phyloP scores from a whole-genome alignment of 169 alveolate genomes.

The Amoebophrya sp. region DNA sequence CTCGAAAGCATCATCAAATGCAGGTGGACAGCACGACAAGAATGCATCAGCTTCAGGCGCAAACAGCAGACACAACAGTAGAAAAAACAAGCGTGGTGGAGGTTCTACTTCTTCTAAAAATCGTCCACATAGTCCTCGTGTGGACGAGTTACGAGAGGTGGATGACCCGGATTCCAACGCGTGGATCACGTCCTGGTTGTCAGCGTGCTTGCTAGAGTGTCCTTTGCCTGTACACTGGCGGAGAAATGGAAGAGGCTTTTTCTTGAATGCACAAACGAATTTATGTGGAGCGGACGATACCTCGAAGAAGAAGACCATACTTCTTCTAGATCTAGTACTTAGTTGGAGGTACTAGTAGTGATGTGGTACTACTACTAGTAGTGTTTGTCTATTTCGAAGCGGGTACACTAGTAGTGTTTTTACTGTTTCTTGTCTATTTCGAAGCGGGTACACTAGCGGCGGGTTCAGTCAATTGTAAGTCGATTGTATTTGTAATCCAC shows the following conservation, averaged over 20 bases:
- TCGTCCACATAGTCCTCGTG: too few relatives aligned
- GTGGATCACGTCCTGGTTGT: not conserved
- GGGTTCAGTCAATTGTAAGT: not conserved
- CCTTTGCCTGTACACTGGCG: not conserved
- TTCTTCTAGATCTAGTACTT: not conserved
- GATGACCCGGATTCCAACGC: not conserved
- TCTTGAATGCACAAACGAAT: not conserved
- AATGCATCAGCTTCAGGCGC: too few relatives aligned
- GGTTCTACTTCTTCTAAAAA: too few relatives aligned
- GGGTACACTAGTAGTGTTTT: not conserved
- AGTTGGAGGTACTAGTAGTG: not conserved
- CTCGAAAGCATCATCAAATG: too few relatives aligned
- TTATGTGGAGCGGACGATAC: not conserved
- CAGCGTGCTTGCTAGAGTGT: not conserved
- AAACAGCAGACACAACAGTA: too few relatives aligned
- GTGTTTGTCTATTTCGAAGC: not conserved
- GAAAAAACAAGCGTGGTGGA: too few relatives aligned
- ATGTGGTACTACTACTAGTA: not conserved
- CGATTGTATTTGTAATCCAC: not conserved
- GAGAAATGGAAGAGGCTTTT: not conserved
- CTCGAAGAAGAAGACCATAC: not conserved
- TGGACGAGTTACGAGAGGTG: too few relatives aligned
- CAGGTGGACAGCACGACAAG: too few relatives aligned
- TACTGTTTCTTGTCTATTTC: too few relatives aligned
- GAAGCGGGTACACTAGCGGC: not conserved